phyloP scores from a whole-genome alignment of 352 stramenopile genomes.

The Globisporangium barbulae region DNA sequence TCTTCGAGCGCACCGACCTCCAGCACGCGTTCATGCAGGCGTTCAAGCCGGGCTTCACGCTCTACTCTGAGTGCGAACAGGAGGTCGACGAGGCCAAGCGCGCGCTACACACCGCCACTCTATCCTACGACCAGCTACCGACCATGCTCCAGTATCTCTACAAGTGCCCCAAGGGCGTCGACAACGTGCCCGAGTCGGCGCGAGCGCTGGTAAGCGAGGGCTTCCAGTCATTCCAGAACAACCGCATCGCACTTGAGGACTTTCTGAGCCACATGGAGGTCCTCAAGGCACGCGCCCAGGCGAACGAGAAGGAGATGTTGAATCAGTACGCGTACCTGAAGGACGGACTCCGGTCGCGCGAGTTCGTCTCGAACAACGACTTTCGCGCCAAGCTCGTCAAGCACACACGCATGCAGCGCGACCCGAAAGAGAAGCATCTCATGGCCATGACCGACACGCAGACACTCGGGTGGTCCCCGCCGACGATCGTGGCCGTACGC shows the following conservation, averaged over 20 bases:
- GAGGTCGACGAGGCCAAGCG: slow-evolving; percentile 31
- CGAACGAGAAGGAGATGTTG: slow-evolving; percentile 22
- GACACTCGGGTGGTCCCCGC: slow-evolving; percentile 46
- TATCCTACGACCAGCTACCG: slow-evolving; percentile 38
- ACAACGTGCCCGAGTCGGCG: slow-evolving; percentile 43
- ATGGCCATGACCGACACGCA: slow-evolving; percentile 48
- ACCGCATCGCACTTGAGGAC: slow-evolving; percentile 14
- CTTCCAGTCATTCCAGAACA: slow-evolving; percentile 15
- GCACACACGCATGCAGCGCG: slow-evolving; percentile 48
- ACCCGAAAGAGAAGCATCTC: slow-evolving; percentile 47
- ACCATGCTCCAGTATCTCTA: slow-evolving; percentile 47
- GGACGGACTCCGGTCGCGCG: slow-evolving; percentile 28
- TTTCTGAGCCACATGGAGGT: slow-evolving; percentile 38
- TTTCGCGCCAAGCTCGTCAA: slow-evolving; percentile 48
- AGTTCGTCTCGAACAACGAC: slow-evolving; percentile 61
- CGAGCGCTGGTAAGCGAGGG: slow-evolving; percentile 24
- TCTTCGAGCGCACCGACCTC: slow-evolving; percentile 52
- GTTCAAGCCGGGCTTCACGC: slow-evolving; percentile 38
- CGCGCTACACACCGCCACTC: slow-evolving; percentile 25
- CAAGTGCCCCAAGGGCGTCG: slow-evolving; percentile 49
- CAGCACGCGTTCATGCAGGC: slow-evolving; percentile 61
- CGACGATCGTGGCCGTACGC: slow-evolving; percentile 41
- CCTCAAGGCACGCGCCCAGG: slow-evolving; percentile 29
- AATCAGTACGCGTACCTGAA: slow-evolving; percentile 39
- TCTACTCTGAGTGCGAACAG: slow-evolving; percentile 60